Base-by-base conservation (phyloP, 371 early-diverging fungal genomes). In the Sanchytrium tribonematis region DNA sequence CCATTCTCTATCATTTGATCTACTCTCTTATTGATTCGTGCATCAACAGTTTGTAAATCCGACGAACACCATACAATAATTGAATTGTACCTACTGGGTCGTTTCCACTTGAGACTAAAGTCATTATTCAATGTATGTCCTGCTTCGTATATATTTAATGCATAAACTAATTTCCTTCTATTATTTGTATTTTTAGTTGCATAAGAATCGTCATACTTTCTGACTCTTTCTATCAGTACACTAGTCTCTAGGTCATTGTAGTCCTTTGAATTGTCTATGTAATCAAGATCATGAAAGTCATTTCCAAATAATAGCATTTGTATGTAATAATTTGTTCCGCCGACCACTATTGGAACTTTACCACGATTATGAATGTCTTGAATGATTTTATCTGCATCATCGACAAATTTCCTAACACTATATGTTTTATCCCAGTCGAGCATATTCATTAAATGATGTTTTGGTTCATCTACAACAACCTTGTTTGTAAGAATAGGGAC, bases 251-350 rank as follows among this genome's bases (percentile, higher is more conserved):
- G 22, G 48, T 48, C 48, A 48, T 48, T 48, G 48, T 48, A 48
- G 22, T 12, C 12, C 48, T 48, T 48, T 12, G 48, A 48, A 48
- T 48, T 22, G 22, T 48, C 48, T 5, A 12, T 22, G 48, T 12
- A 48, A 5, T 22, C 48, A 48, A 12, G 22, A 12, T 48, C 48
- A 48, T 48, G 48, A 48, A 48, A 48, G 67, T 67, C 32, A 17
- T 78, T 29, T 32, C 82, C 77, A 85, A 88, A 96, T 28, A 96
- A 76, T 0, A 89, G 72, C 0, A 88, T 84, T 72, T 96, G 93
- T 29, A 95, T 81, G 74, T 96, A 96, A 74, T 96, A 96, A 73
- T 93, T 85, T 0, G 96, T 96, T 30, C 97, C 97, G 30, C 97
- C 97, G 0, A 93, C 95, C 16, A 96, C 77, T 1, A 96, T 85